phyloP scores from a whole-genome alignment of 306 rosid genomes.

The Canavalia ensiformis region DNA sequence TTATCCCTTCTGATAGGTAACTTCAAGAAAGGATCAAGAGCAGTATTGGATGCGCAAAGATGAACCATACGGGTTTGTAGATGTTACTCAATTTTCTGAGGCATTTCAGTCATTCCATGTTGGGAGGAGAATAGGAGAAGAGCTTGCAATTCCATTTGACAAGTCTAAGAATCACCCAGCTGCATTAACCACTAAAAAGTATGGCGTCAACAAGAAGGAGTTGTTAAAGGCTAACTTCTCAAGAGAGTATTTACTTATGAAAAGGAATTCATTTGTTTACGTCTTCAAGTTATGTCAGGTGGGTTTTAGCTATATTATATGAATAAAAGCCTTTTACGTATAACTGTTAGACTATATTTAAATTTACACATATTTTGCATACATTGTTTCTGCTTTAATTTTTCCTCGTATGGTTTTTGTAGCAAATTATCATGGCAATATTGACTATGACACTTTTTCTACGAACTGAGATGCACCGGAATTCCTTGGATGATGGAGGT shows the following conservation, averaged over 20 bases:
- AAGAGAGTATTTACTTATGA: slow-evolving; percentile 68
- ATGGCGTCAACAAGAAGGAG: slow-evolving; percentile 57
- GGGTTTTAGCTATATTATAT: slow-evolving; percentile 10
- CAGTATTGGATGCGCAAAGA: slow-evolving; percentile 62
- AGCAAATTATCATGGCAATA: slow-evolving; percentile 61
- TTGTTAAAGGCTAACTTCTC: slow-evolving; percentile 64
- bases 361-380: neutral
- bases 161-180: slow-evolving; percentile 64
- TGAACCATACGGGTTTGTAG: slow-evolving; percentile 53
- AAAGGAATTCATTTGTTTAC: slow-evolving; percentile 60
- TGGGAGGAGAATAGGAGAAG: slow-evolving; percentile 51
- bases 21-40: slow-evolving; percentile 69
- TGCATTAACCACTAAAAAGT: slow-evolving; percentile 59
- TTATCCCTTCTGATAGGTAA: slow-evolving; percentile 52
- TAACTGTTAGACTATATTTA: neutral
- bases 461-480: slow-evolving; percentile 74
- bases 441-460: slow-evolving; percentile 68
- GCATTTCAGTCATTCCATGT: slow-evolving; percentile 61
- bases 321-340: neutral
- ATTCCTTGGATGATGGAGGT: slow-evolving; percentile 61
- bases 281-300: slow-evolving; percentile 62
- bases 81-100: slow-evolving; percentile 59
- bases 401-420: slow-evolving; percentile 18
- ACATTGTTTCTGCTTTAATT: neutral
- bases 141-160: slow-evolving; percentile 61